Base-by-base conservation (phyloP, 1,284 basidiomycete genomes). In the Ceratobasidium sp. region DNA sequence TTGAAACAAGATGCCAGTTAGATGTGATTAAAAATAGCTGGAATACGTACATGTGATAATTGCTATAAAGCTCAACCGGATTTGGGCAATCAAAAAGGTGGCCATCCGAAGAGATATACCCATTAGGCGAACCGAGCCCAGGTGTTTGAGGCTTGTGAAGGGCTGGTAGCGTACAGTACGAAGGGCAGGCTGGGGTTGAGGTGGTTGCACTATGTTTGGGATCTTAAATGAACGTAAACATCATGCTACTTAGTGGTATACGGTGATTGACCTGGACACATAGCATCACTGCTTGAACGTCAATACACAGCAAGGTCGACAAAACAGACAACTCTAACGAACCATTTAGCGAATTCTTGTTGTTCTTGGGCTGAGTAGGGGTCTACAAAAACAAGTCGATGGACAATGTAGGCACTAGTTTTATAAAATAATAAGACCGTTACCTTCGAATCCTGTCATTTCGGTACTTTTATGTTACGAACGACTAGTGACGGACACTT, bases 11-110 rank as follows among this genome's bases (percentile, higher is more conserved):
- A n/a, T n/a, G n/a, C n/a, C n/a, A n/a, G n/a, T n/a, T n/a, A n/a
- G n/a, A n/a, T n/a, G n/a, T n/a, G n/a, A n/a, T n/a, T n/a, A n/a
- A n/a, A n/a, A n/a, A n/a, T n/a, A n/a, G n/a, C n/a, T n/a, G n/a
- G n/a, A n/a, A n/a, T 8, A 81, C 87, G n/a, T 78, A 88, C 88
- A 89, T 84, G 74, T 89, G 88, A 76, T 71, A 77, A 0, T 86
- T 81, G 74, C 86, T 85, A 46, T 85, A 85, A 77, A 86, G 77
- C 1, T 84, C 80, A 0, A 81, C 80, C 0, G 88, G 88, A 77
- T 88, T 88, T 65, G 81, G 82, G 78, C 88, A 89, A 1, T 77
- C 71, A 75, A 87, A 89, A 3, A 82, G 77, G 75, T 87, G 86
- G 0, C 87, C 86, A 62, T 89, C 87, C 28, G 80, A 79, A 1